These are phyloP conservation scores for Suillus placidus DNA, from an alignment of 768 basidiomycete species.

Conservation along the genomic window DNA sequence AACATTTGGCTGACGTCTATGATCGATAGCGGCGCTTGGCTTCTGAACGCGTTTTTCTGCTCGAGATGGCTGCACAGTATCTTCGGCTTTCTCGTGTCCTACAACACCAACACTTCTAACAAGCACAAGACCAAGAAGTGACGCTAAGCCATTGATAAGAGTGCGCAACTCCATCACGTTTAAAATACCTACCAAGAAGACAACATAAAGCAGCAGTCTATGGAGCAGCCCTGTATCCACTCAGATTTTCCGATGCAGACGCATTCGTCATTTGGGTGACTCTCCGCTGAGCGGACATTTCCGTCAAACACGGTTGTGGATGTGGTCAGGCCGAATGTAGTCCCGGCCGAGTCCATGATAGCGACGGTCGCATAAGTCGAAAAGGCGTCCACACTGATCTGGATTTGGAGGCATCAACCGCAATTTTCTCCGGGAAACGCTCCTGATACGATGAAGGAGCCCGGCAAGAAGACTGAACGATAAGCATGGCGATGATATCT, in stretches of 20 bases:
- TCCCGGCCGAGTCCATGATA: conserved; percentile 17
- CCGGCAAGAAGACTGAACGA: conserved; percentile 52
- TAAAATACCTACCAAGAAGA: conserved; percentile 45
- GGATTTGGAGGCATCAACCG: conserved; percentile 6
- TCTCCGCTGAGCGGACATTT: conserved; percentile 31
- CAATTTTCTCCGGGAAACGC: conserved; percentile 48
- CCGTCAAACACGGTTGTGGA: conserved; percentile 66
- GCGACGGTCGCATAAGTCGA: too few species aligned
- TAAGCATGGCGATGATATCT: conserved; percentile 69
- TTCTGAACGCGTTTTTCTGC: neutral
- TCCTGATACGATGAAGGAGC: conserved; percentile 65
- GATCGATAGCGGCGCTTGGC: neutral
- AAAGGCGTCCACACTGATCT: neutral
- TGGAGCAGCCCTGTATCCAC: conserved; percentile 58
- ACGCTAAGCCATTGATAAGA: conserved; percentile 2
- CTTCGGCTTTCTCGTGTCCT: conserved; percentile 25
- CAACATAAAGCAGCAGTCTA: conserved; percentile 64
- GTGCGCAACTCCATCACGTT: neutral
- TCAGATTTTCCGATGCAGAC: conserved; percentile 39
- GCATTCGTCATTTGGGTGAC: conserved; percentile 30
- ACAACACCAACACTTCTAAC: conserved; percentile 39
- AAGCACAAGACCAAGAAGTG: conserved; percentile 30
- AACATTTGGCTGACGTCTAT: neutral
- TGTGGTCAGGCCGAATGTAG: conserved; percentile 62
- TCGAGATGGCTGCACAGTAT: neutral